Evolutionary conservation across 352 stramenopile species (phyloP).

Genomic region (Pythium aristosporum): DNA sequence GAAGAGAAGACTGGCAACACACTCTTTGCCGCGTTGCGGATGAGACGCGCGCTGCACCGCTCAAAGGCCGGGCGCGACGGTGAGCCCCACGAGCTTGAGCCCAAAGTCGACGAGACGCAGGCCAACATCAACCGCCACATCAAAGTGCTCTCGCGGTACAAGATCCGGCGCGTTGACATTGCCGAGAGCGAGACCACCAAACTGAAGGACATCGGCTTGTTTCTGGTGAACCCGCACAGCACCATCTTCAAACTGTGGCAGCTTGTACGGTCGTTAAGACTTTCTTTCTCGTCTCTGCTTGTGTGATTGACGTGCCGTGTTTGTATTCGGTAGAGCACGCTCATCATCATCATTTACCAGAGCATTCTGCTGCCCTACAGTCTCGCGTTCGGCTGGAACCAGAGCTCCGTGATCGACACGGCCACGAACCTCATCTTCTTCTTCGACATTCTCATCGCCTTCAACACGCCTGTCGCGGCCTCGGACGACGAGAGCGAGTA

Average conservation of each 20-base stretch:
- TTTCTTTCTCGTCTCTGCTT: neutral
- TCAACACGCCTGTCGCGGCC: conserved; percentile 60
- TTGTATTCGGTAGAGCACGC: conserved; percentile 37
- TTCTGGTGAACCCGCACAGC: conserved; percentile 75
- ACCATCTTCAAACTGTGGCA: conserved; percentile 76
- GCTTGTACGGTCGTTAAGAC: conserved; percentile 36
- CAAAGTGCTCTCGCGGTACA: conserved; percentile 75
- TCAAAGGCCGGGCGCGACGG: conserved; percentile 22
- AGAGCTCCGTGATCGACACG: conserved; percentile 46
- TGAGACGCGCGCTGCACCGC: conserved; percentile 50
- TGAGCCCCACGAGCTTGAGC: conserved; percentile 2
- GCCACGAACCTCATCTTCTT: conserved; percentile 71
- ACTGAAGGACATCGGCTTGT: conserved; percentile 38
- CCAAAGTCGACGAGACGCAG: conserved; percentile 40
- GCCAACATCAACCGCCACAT: conserved; percentile 64
- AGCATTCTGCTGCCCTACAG: conserved; percentile 69
- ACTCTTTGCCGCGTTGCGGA: conserved; percentile 58
- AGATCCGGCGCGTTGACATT: conserved; percentile 61
- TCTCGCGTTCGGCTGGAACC: conserved; percentile 57
- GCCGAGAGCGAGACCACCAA: conserved; percentile 35
- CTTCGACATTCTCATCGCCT: conserved; percentile 69
- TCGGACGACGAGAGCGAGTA: conserved; percentile 49
- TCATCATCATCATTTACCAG: conserved; percentile 79
- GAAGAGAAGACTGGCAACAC: conserved; percentile 35
- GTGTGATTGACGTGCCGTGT: neutral